Base-by-base conservation (phyloP, 805 yeast genomes). In the Saturnispora quitensis region DNA sequence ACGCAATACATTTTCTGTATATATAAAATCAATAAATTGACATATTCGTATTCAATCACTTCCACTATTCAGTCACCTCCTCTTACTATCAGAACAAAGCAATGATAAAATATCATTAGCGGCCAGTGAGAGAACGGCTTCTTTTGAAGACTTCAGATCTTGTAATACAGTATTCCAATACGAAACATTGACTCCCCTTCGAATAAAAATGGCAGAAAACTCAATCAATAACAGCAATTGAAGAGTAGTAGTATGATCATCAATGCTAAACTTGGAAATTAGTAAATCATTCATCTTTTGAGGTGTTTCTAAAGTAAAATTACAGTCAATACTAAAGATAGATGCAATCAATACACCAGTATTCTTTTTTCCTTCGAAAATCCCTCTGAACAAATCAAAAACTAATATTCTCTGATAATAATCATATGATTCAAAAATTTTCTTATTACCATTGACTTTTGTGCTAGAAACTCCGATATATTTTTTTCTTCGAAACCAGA, bases 381-480 rank as follows among this genome's bases (percentile, higher is more conserved):
- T 13, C 3, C 58, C 53, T 28, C 51, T 53, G 22, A 53, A 55
- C 17, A 55, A 43, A 36, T 53, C 58, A 40, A 49, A 51, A 5
- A 47, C 45, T 7, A 55, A 42, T 40, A 42, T 25, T 13, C 52
- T 7, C 35, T 50, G 52, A 31, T 50, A 50, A 44, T 50, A 50
- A 38, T 50, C 52, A 50, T 15, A 36, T 27, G 52, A 50, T 28
- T 25, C 43, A 36, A 47, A 40, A 10, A 40, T 43, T 3, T 20
- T 27, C 24, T 45, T 44, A 12, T 36, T 44, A 24, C 33, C 20
- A 12, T 17, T 18, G 22, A 18, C 12, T 18, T 38, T 38, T 8
- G 42, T 38, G 17, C 42, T 38, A 18, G 42, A 18, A 20, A 50
- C 25, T 6, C 52, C 52, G 13, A 36, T 45, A 15, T 33, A 13